Evolutionary conservation across 441 rosid species (phyloP), one percentile per base, ranked within the genome.

Genomic region (Gossypium davidsonii): DNA sequence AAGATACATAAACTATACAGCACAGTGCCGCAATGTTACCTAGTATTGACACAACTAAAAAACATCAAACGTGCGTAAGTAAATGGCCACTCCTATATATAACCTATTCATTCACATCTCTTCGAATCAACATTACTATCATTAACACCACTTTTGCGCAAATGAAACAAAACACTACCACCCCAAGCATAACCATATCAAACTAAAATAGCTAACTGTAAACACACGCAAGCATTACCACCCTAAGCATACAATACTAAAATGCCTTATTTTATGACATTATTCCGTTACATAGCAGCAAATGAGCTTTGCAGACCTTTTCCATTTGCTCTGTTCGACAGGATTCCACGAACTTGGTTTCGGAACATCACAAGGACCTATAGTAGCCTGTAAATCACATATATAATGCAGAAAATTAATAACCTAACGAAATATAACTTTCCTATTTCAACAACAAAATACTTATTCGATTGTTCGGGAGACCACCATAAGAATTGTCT

Each of bases 331-430:
- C 81, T 86, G 96, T 77, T 96, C 99, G 10, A 91, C 97, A 21
- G 97, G 97, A 78, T 84, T 93, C 99, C 99, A 96, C 18, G 89
- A 80, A 78, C 96, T 92, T 9, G 99, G 98, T 80, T 93, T 96
- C 0, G 97, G 84, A 31, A 80, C 76, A 74, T 88, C 91, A 83
- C 99, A 96, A 73, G 92, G 93, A 75, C 99, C 99, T 51, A 89
- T 75, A 20, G 90, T 89, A 49, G 98, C 97, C 98, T 91, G 90
- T 73, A 74, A 26, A 71, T 63, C 68, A 58, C 60, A 73, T 69
- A n/a, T 31, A 49, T 21, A 69, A 65, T 61, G 26, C 66, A 66
- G 67, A 18, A 69, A 60, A 76, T 51, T 65, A 77, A 75, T 55
- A 74, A 42, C 31, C 63, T 62, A 4, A 58, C 8, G 4, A 31